These are phyloP conservation scores for Thoreauomyces humboldtii DNA, from an alignment of 192 early-diverging fungal species.

Conservation along the genomic window DNA sequence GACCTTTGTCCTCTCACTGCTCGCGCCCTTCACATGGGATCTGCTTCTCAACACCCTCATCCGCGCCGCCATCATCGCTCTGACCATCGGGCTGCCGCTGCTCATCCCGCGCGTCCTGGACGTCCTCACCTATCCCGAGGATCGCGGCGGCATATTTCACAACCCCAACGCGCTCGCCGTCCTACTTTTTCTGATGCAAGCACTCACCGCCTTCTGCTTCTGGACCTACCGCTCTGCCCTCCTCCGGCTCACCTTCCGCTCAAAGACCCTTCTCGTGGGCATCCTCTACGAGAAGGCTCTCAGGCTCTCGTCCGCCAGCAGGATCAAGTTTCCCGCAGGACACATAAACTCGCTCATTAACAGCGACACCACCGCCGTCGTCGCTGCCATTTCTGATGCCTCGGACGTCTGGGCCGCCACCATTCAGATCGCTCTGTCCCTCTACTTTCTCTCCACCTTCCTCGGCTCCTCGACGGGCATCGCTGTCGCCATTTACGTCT, in stretches of 20 bases:
- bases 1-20: no score
- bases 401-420: neutral
- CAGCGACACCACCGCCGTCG: neutral
- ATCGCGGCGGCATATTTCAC: no score
- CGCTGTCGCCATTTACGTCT: neutral
- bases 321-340: neutral
- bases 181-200: neutral
- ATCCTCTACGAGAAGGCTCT: conserved; percentile 10
- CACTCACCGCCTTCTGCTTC: neutral
- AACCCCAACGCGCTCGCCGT: neutral
- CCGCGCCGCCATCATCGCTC: no score
- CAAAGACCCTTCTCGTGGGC: neutral
- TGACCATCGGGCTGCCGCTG: no score
- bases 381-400: neutral
- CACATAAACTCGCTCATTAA: conserved; percentile 8
- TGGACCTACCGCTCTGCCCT: neutral
- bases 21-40: no score
- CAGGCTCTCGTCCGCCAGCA: neutral
- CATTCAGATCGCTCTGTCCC: conserved; percentile 16
- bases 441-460: conserved; percentile 21
- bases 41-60: no score
- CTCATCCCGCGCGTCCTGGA: no score
- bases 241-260: neutral
- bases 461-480: neutral
- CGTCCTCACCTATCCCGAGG: no score